Conservation (phyloP, 768 basidiomycete genomes). For the Melanogaster broomeanus region DNA sequence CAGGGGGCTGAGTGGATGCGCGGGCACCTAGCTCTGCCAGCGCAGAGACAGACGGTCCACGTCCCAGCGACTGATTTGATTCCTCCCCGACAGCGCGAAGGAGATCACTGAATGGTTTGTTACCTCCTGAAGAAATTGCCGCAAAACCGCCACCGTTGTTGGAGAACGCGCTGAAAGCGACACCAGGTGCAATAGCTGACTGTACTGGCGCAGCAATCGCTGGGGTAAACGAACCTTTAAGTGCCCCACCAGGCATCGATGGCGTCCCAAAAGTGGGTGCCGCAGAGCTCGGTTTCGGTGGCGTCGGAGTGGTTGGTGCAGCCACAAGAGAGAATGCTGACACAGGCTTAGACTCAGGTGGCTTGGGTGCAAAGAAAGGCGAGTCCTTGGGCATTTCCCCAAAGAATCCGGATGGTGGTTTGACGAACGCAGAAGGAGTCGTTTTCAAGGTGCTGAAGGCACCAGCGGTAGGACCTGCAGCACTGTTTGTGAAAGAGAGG, state of each 20-base stretch:
- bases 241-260: conserved; percentile 30
- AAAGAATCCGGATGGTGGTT: conserved; percentile 38
- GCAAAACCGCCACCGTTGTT: conserved; percentile 47
- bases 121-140: conserved; percentile 47
- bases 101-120: conserved; percentile 64
- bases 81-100: conserved; percentile 43
- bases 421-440: conserved; percentile 36
- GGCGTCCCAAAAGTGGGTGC: conserved; percentile 42
- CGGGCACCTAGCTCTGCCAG: conserved; percentile 3
- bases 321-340: conserved; percentile 40
- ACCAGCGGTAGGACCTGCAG: conserved; percentile 28
- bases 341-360: conserved; percentile 33
- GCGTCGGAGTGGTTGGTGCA: conserved; percentile 15
- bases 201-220: conserved; percentile 3
- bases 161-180: conserved; percentile 32
- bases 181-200: conserved; percentile 12
- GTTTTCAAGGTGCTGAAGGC: conserved; percentile 44
- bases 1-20: neutral
- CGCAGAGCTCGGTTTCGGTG: conserved; percentile 19
- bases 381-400: conserved; percentile 43
- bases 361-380: conserved; percentile 51
- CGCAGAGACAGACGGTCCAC: conserved; percentile 16
- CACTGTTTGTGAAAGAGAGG: conserved; percentile 19
- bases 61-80: conserved; percentile 22
- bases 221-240: conserved; percentile 20